phyloP scores from a whole-genome alignment of 148 eudicot genomes.

The Cornus kousa region DNA sequence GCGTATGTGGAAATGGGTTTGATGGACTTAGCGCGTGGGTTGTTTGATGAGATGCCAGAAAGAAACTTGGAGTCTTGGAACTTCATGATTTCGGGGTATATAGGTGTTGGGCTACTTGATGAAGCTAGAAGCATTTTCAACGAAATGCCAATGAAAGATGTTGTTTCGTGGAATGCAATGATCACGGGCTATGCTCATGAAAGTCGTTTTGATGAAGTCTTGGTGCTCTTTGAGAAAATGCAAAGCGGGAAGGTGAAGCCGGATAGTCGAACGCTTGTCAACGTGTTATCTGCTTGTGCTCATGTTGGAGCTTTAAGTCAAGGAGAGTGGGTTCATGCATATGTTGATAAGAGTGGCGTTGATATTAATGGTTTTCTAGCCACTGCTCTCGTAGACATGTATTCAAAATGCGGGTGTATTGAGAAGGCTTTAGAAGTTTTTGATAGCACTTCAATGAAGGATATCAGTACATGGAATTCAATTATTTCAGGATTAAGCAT shows the following conservation, averaged over 20 bases:
- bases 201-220: slow-evolving; percentile 23
- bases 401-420: slow-evolving; percentile 35
- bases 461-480: slow-evolving; percentile 35
- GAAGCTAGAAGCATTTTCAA: slow-evolving; percentile 17
- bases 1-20: slow-evolving; percentile 32
- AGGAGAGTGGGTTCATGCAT: slow-evolving; percentile 35
- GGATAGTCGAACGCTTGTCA: slow-evolving; percentile 28
- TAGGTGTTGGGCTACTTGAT: slow-evolving; percentile 26
- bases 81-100: slow-evolving; percentile 41
- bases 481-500: slow-evolving; percentile 23
- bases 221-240: slow-evolving; percentile 29
- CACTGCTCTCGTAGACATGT: slow-evolving; percentile 41
- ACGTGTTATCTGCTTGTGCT: slow-evolving; percentile 31
- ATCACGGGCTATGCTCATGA: slow-evolving; percentile 32
- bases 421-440: slow-evolving; percentile 28
- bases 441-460: slow-evolving; percentile 12
- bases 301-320: slow-evolving; percentile 29
- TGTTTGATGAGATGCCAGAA: slow-evolving; percentile 39
- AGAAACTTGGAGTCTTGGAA: slow-evolving; percentile 45
- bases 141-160: slow-evolving; percentile 21
- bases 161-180: slow-evolving; percentile 37
- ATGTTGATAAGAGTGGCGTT: slow-evolving; percentile 22
- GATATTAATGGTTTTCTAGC: slow-evolving; percentile 26
- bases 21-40: slow-evolving; percentile 19
- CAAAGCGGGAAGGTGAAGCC: slow-evolving; percentile 16